A percentile compares a stretch with the other conserved stretches of the same genome.
phyloP scores from a whole-genome alignment of 73 alveolate species.

The Tetrahymena malaccensis region DNA sequence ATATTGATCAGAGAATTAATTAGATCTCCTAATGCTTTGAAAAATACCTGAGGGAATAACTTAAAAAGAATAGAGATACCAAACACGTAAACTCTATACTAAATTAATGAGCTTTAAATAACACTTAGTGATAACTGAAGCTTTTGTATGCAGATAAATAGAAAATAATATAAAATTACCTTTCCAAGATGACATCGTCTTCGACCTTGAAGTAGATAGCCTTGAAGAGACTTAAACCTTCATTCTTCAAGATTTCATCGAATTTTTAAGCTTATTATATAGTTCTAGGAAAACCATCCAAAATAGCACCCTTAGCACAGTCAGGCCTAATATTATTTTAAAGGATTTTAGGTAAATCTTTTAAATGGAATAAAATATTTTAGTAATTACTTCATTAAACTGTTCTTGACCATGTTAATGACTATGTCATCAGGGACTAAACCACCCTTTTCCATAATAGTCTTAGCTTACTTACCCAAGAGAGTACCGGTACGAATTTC shows the following conservation, averaged over 20 bases:
- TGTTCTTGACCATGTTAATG: slow-evolving; percentile 45
- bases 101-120: background rate
- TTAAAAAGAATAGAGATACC: background rate
- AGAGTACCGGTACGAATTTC: slow-evolving; percentile 72
- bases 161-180: background rate
- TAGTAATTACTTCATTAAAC: slow-evolving; percentile 1
- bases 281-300: slow-evolving; percentile 81
- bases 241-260: slow-evolving; percentile 45
- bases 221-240: slow-evolving; percentile 32
- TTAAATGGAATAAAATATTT: background rate
- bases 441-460: slow-evolving; percentile 73
- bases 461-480: slow-evolving; percentile 65
- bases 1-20: background rate
- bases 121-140: background rate
- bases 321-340: slow-evolving; percentile 48
- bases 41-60: background rate
- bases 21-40: background rate
- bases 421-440: slow-evolving; percentile 68
- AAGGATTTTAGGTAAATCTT: background rate
- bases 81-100: background rate
- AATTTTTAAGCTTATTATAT: slow-evolving; percentile 60
- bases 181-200: slow-evolving; percentile 48
- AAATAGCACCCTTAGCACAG: slow-evolving; percentile 67
- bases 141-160: background rate
- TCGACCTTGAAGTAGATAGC: slow-evolving; percentile 57